phyloP scores from a whole-genome alignment of 495 filamentous ascomycete species.

The Aspergillus haitiensis region DNA sequence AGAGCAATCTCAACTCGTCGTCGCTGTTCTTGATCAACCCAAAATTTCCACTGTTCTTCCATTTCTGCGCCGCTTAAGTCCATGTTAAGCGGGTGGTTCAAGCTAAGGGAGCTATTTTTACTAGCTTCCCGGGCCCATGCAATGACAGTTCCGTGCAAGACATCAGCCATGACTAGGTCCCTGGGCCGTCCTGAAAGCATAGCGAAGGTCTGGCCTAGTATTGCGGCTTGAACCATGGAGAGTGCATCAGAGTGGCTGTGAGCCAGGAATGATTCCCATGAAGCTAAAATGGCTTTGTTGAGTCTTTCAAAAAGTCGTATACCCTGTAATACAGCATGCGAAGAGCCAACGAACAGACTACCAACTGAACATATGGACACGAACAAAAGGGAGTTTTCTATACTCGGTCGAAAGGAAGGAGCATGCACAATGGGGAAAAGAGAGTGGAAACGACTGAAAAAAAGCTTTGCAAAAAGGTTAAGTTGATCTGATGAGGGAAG shows the following conservation, averaged over 20 bases:
- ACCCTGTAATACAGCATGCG: conserved; percentile 29
- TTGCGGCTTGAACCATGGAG: conserved; percentile 39
- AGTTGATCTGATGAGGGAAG: conserved; percentile 29
- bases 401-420: conserved; percentile 30
- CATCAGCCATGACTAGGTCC: conserved; percentile 32
- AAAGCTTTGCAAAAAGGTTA: conserved; percentile 34
- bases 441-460: conserved; percentile 34
- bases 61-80: conserved; percentile 12
- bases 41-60: conserved; percentile 27
- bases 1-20: conserved; percentile 28
- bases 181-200: conserved; percentile 37
- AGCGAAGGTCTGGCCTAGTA: conserved; percentile 42
- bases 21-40: conserved; percentile 23
- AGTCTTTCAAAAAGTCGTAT: conserved; percentile 34
- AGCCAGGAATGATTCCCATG: conserved; percentile 30
- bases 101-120: conserved; percentile 20
- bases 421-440: conserved; percentile 35
- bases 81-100: neutral
- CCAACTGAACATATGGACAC: conserved; percentile 39
- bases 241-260: conserved; percentile 30
- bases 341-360: conserved; percentile 35
- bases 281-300: conserved; percentile 40
- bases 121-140: conserved; percentile 36
- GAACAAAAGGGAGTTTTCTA: conserved; percentile 34
- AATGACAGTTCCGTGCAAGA: conserved; percentile 41